These are phyloP conservation scores for Spergularia azorica DNA, from an alignment of 179 eudicot species.

Conservation along the genomic window DNA sequence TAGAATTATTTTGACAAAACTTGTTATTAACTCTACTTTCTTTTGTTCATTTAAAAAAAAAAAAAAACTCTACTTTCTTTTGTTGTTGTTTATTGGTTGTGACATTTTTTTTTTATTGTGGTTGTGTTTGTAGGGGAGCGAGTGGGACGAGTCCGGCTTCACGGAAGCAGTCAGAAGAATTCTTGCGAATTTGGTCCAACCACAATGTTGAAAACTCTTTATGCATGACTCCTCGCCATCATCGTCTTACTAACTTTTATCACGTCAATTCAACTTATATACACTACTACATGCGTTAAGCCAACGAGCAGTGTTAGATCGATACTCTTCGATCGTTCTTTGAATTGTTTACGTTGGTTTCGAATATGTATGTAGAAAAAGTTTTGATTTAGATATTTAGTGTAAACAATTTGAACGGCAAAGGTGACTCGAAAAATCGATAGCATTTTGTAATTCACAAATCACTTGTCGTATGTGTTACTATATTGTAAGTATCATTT, in stretches of 20 bases:
- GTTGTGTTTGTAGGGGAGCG: constrained; percentile 37
- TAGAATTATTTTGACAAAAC: neutral
- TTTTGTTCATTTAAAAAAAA: neutral
- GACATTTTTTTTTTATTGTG: neutral
- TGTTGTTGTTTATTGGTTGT: too few species aligned
- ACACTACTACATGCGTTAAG: neutral
- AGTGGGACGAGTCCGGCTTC: constrained; percentile 70
- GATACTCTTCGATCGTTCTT: too few species aligned
- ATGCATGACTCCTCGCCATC: neutral
- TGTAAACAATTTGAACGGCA: too few species aligned
- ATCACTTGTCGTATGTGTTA: too few species aligned
- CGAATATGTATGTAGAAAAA: too few species aligned
- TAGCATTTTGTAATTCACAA: too few species aligned
- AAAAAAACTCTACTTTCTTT: neutral
- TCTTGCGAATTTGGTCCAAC: constrained; percentile 43
- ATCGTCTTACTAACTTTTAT: neutral
- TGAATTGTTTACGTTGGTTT: too few species aligned
- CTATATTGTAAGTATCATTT: too few species aligned
- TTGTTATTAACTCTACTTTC: too few species aligned
- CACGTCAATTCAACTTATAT: constrained; percentile 4
- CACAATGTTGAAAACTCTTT: neutral
- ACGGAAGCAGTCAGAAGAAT: constrained; percentile 62
- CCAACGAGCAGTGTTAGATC: too few species aligned
- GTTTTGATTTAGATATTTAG: too few species aligned
- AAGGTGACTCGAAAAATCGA: too few species aligned